Evolutionary conservation across 2,329 filamentous ascomycete genomes (phyloP), one percentile per base, ranked within the genome.

Genomic region (Exophiala alcalophila): DNA sequence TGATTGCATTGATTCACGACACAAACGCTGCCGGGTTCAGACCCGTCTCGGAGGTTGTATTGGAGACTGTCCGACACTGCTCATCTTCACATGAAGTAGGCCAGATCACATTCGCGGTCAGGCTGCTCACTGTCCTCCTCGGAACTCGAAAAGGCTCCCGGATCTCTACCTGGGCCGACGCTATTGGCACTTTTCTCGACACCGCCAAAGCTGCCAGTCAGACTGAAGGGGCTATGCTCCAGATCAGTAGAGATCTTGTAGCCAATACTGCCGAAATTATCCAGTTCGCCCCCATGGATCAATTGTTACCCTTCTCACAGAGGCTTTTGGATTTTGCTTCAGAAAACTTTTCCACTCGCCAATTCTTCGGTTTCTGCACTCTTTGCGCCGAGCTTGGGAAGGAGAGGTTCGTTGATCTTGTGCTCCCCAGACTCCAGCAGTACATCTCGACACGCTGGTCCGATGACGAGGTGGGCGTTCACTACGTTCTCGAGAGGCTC

Each of bases 291-390:
- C 81, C 90, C 1, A 81, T 95, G 61, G 86, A 94, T 56, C 76
- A 83, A 5, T 68, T 94, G 24, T 81, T 94, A 28, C 78, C 86
- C 1, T 76, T 78, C 25, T 76, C 90, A 43, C 75, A 78, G 11
- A 65, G 78, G 3, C 72, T 94, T 31, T 77, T 79, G 60, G 78
- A 83, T 23, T 68, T 70, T 3, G 67, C 94, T 33, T 80, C 78
- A 3, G 76, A 76, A 37, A 79, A 84, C 30, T 74, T 75, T 1
- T 74, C 90, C 57, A 78, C 83, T 57, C 66, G 66, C 37, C 83
- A 82, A 70, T 97, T 95, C 61, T 75, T 97, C 29, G 76, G 81
- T 0, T 95, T 97, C 63, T 96, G 88, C 64, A 83, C 83, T 10
- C 82, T 86, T 38, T 82, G 92, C 54, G 83, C 86, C 0, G 77